phyloP scores from a whole-genome alignment of 2,329 filamentous ascomycete genomes.

The Saccharata proteae region DNA sequence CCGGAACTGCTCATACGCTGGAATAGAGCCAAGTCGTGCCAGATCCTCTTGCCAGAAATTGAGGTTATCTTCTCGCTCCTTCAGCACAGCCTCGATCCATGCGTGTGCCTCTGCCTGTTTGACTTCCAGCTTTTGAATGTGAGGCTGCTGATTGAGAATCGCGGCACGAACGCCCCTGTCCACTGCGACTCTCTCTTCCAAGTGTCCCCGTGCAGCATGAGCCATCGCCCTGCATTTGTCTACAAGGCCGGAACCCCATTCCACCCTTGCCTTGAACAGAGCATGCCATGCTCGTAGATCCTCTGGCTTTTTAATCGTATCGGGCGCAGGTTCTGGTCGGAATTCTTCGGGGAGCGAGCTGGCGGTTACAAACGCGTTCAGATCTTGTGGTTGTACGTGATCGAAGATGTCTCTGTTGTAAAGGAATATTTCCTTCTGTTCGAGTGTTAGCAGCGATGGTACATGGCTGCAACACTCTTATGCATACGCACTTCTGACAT shows the following conservation, averaged over 20 bases:
- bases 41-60: conserved; percentile 58
- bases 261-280: conserved; percentile 66
- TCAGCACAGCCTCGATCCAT: conserved; percentile 56
- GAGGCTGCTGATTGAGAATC: conserved; percentile 69
- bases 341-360: conserved; percentile 45
- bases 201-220: conserved; percentile 49
- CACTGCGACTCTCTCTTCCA: conserved; percentile 63
- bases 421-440: conserved; percentile 74
- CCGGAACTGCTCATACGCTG: conserved; percentile 54
- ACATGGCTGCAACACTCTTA: no score
- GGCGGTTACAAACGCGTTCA: conserved; percentile 35
- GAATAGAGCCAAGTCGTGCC: conserved; percentile 49
- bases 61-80: conserved; percentile 54
- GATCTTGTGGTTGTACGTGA: conserved; percentile 36
- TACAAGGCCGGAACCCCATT: conserved; percentile 64
- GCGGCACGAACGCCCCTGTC: conserved; percentile 72
- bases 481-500: conserved; percentile 75
- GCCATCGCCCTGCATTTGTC: conserved; percentile 58
- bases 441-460: conserved; percentile 4
- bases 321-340: conserved; percentile 54
- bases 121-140: conserved; percentile 58
- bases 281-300: conserved; percentile 80
- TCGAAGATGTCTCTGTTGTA: conserved; percentile 60
- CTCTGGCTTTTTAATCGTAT: conserved; percentile 67
- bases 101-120: conserved; percentile 59